Percentiles rank a stretch among this genome's conserved stretches.
phyloP scores from a whole-genome alignment of 2,329 filamentous ascomycete species.

The Aquanectria penicillioides region DNA sequence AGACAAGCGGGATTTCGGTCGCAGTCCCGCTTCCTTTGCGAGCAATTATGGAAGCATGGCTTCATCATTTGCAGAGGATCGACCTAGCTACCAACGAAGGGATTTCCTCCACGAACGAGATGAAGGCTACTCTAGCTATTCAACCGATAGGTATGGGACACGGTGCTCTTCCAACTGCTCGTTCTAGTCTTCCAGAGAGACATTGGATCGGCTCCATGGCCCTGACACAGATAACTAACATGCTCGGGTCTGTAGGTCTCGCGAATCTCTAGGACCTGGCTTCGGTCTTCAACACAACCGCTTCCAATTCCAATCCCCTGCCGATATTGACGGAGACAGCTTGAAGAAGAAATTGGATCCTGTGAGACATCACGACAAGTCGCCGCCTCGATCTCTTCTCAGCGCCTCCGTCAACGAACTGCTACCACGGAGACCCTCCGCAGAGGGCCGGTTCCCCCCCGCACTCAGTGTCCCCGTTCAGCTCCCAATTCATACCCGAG shows the following conservation, averaged over 20 bases:
- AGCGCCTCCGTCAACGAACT: constrained; percentile 54
- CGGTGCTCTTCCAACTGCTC: neutral
- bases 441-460: constrained; percentile 54
- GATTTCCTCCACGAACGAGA: constrained; percentile 48
- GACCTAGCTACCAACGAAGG: constrained; percentile 46
- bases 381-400: constrained; percentile 56
- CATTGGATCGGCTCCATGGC: neutral
- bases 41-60: constrained; percentile 55
- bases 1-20: constrained; percentile 43
- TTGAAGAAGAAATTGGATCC: constrained; percentile 67
- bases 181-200: constrained; percentile 1
- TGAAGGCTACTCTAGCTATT: constrained; percentile 57
- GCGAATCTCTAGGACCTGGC: constrained; percentile 52
- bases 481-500: constrained; percentile 51
- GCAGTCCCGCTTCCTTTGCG: constrained; percentile 42
- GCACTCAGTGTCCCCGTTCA: constrained; percentile 57
- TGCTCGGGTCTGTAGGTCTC: constrained; percentile 45
- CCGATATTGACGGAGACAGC: constrained; percentile 59
- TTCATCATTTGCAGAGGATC: constrained; percentile 48
- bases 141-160: constrained; percentile 48
- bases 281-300: constrained; percentile 62
- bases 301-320: constrained; percentile 58
- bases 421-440: constrained; percentile 47
- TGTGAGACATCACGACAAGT: constrained; percentile 56
- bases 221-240: constrained; percentile 28